Evolutionary conservation across 495 filamentous ascomycete species (phyloP).

Genomic region (Pyrenula massariospora): DNA sequence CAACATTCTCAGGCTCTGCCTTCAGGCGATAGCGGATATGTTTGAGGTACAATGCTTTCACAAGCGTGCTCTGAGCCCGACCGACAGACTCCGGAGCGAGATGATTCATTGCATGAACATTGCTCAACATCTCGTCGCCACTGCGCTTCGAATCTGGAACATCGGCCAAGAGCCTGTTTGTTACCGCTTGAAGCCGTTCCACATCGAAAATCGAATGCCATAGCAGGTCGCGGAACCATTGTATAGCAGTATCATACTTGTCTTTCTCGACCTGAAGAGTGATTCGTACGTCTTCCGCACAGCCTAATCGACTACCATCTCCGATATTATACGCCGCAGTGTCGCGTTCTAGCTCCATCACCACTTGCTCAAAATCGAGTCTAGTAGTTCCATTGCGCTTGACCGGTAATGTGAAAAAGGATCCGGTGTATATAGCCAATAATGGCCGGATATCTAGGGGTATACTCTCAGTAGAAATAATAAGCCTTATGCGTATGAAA

Average conservation of each 20-base stretch:
- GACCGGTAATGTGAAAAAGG: conserved; percentile 90
- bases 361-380: conserved; percentile 83
- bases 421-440: conserved; percentile 70
- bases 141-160: conserved; percentile 87
- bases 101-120: conserved; percentile 75
- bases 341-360: conserved; percentile 78
- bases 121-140: conserved; percentile 54
- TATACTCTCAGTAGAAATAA: conserved; percentile 64
- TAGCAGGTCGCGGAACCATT: conserved; percentile 77
- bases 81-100: conserved; percentile 58
- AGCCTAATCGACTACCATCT: conserved; percentile 51
- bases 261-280: conserved; percentile 77
- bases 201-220: conserved; percentile 82
- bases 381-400: conserved; percentile 55
- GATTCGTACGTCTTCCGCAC: conserved; percentile 68
- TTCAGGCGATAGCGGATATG: conserved; percentile 67
- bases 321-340: conserved; percentile 73
- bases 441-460: conserved; percentile 69
- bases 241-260: conserved; percentile 71
- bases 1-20: conserved; percentile 55
- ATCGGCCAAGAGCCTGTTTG: conserved; percentile 80
- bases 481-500: conserved; percentile 72
- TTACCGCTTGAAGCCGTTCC: conserved; percentile 66
- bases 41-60: conserved; percentile 81
- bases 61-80: conserved; percentile 69